Percentiles rank a stretch among this genome's conserved stretches.
Conservation (phyloP, 441 rosid genomes). For the Geranium incanum region DNA sequence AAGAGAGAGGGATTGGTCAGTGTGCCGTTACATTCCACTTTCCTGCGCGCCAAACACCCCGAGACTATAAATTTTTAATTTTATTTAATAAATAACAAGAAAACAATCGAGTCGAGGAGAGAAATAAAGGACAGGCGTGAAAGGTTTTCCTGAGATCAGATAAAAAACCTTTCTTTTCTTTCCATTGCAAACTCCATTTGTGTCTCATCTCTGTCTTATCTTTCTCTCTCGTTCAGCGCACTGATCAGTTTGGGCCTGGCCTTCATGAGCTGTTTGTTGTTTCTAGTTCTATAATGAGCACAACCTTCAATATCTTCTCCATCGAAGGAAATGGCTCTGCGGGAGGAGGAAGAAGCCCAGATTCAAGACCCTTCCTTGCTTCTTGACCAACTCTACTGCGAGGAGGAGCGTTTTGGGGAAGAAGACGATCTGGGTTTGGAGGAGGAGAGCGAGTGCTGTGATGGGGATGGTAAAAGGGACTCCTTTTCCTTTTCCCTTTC, state of each 20-base stretch:
- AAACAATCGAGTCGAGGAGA: neutral
- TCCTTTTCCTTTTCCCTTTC: conserved; percentile 2
- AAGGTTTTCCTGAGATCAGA: conserved; percentile 13
- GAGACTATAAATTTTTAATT: neutral
- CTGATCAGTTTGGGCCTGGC: neutral
- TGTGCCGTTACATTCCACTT: conserved; percentile 32
- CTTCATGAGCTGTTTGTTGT: conserved; percentile 6
- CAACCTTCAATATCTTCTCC: conserved; percentile 41
- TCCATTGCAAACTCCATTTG: conserved; percentile 14
- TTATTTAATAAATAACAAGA: neutral
- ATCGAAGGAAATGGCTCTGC: conserved; percentile 49
- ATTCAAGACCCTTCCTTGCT: conserved; percentile 30
- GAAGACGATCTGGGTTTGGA: conserved; percentile 24
- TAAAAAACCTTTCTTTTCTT: conserved; percentile 38
- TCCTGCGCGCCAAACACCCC: conserved; percentile 35
- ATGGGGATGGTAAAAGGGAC: conserved; percentile 23
- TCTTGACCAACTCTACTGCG: conserved; percentile 61
- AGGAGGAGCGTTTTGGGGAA: conserved; percentile 53
- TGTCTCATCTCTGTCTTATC: conserved; percentile 21
- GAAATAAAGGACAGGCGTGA: conserved; percentile 50
- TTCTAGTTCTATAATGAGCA: conserved; percentile 51
- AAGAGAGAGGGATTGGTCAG: conserved; percentile 8
- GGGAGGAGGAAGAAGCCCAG: conserved; percentile 31
- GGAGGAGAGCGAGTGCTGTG: conserved; percentile 24
- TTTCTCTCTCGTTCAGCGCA: neutral